Percentiles rank a stretch among this genome's conserved stretches.
phyloP scores from a whole-genome alignment of 495 filamentous ascomycete genomes.

The Aspergillus indologenus region DNA sequence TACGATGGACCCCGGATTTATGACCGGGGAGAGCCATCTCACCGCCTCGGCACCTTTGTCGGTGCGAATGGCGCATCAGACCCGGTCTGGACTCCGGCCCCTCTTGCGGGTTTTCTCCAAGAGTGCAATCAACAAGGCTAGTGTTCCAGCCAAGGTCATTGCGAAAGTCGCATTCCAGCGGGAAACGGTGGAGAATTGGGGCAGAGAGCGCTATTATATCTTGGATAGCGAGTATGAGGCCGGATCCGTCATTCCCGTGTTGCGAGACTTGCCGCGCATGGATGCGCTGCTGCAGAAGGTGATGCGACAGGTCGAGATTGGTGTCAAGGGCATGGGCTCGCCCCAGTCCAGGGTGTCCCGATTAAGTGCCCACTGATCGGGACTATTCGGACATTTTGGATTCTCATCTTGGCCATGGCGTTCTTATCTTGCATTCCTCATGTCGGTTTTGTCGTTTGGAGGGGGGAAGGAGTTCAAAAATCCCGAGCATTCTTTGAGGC shows the following conservation, averaged over 20 bases:
- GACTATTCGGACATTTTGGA: no score
- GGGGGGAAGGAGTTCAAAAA: not conserved
- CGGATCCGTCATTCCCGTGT: constrained; percentile 35
- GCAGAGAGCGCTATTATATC: constrained; percentile 41
- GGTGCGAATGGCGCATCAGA: constrained; percentile 35
- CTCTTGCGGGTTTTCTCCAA: constrained; percentile 40
- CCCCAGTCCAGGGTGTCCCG: constrained; percentile 27
- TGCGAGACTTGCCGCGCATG: constrained; percentile 32
- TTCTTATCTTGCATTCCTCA: not conserved
- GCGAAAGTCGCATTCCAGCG: constrained; percentile 40
- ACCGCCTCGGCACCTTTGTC: constrained; percentile 30
- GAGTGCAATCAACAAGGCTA: constrained; percentile 40
- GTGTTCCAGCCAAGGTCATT: constrained; percentile 41
- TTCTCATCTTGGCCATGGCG: constrained; percentile 9
- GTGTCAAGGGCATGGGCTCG: constrained; percentile 30
- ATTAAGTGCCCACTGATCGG: constrained; percentile 12
- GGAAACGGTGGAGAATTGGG: constrained; percentile 32
- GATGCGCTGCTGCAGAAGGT: constrained; percentile 30
- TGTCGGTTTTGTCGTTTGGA: not conserved
- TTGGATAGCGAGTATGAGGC: constrained; percentile 40
- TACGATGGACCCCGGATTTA: constrained; percentile 41
- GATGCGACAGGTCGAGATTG: constrained; percentile 35
- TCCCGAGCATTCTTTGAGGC: not conserved
- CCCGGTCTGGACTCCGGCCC: constrained; percentile 36
- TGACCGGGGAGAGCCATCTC: constrained; percentile 30